Evolutionary conservation across 2,329 filamentous ascomycete species (phyloP).

Genomic region (Lecanoromycetidae sp.): DNA sequence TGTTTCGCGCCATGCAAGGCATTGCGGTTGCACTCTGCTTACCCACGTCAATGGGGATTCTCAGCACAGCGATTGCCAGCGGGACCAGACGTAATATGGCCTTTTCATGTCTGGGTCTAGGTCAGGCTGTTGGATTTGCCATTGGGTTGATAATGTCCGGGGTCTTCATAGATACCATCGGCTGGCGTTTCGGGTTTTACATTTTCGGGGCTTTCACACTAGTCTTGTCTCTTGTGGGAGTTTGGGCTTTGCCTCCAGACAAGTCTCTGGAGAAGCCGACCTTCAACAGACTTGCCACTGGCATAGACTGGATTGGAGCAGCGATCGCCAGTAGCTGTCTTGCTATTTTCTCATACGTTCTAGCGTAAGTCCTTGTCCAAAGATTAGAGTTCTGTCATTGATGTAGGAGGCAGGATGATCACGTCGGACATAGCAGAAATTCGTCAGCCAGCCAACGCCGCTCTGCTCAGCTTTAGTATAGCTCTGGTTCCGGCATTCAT

Average conservation of each 20-base stretch:
- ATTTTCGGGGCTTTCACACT: conserved; percentile 34
- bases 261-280: conserved; percentile 13
- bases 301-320: conserved; percentile 45
- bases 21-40: conserved; percentile 33
- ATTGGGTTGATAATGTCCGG: conserved; percentile 41
- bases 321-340: conserved; percentile 33
- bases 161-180: conserved; percentile 35
- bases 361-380: conserved; percentile 21
- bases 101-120: conserved; percentile 39
- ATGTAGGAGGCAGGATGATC: conserved; percentile 21
- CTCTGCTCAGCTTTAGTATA: conserved; percentile 34
- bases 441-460: conserved; percentile 33
- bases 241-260: conserved; percentile 31
- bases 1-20: conserved; percentile 35
- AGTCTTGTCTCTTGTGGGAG: conserved; percentile 28
- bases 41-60: conserved; percentile 21
- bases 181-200: conserved; percentile 43
- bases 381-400: too few relatives aligned
- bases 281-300: conserved; percentile 24
- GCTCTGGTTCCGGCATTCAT: conserved; percentile 39
- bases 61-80: conserved; percentile 22
- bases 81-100: conserved; percentile 35
- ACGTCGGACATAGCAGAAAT: conserved; percentile 27
- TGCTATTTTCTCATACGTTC: conserved; percentile 38
- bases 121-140: conserved; percentile 41